These are phyloP conservation scores for Colletotrichum tofieldiae DNA, from an alignment of 2,329 filamentous ascomycete species.

Conservation along the genomic window DNA sequence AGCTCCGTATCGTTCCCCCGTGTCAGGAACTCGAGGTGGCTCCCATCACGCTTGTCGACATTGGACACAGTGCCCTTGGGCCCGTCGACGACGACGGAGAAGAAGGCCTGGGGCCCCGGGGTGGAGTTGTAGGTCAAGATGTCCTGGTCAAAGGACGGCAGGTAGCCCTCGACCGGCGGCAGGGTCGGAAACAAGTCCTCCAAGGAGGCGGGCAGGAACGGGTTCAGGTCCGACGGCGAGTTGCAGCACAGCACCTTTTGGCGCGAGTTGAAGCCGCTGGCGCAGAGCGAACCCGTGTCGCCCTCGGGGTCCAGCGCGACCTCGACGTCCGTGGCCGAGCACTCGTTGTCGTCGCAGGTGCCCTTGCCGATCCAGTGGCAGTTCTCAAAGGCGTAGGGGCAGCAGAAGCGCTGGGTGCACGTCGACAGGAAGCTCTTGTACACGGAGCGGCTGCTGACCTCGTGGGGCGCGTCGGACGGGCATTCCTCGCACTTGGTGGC, in stretches of 20 bases:
- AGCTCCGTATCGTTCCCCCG: slow-evolving; percentile 12
- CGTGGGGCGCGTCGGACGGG: background rate
- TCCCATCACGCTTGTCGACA: slow-evolving; percentile 60
- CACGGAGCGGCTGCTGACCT: background rate
- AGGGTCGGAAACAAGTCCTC: slow-evolving; percentile 13
- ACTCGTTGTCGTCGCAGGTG: slow-evolving; percentile 54
- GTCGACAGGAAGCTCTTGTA: background rate
- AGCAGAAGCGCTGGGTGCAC: slow-evolving; percentile 10
- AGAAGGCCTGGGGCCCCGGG: slow-evolving; percentile 46
- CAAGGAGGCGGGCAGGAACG: background rate
- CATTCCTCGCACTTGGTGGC: slow-evolving; percentile 5
- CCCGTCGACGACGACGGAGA: slow-evolving; percentile 51
- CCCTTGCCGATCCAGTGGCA: slow-evolving; percentile 54
- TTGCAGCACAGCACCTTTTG: slow-evolving; percentile 15
- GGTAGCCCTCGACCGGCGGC: background rate
- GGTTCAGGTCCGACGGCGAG: background rate
- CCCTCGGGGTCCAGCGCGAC: slow-evolving; percentile 49
- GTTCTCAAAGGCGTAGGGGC: slow-evolving; percentile 43
- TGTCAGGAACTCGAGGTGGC: slow-evolving; percentile 55
- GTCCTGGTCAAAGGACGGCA: slow-evolving; percentile 1
- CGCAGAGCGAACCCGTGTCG: slow-evolving; percentile 12
- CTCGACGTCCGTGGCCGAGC: slow-evolving; percentile 47
- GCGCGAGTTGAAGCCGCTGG: background rate
- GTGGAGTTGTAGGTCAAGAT: background rate
- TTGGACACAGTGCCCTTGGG: slow-evolving; percentile 53